Evolutionary conservation across 805 yeast species (phyloP).

Genomic region (Yamadazyma insecticola): DNA sequence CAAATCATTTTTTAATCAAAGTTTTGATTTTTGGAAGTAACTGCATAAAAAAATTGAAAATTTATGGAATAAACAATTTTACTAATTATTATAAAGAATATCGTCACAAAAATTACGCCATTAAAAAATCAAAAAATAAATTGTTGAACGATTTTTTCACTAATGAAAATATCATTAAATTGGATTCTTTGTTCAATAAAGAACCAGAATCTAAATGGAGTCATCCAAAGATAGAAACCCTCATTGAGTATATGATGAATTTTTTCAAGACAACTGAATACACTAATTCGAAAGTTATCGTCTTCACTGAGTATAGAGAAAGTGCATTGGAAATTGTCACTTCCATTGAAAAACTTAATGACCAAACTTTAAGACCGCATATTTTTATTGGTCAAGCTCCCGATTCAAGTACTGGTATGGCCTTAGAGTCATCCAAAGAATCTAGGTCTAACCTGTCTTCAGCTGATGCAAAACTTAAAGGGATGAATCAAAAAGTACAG

Average conservation of each 20-base stretch:
- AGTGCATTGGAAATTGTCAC: conserved; percentile 85
- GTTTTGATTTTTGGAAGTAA: conserved; percentile 70
- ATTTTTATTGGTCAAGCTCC: conserved; percentile 90
- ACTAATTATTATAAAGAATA: conserved; percentile 59
- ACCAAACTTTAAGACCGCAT: conserved; percentile 53
- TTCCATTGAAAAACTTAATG: conserved; percentile 41
- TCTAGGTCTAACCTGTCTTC: conserved; percentile 58
- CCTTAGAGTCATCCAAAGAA: conserved; percentile 20
- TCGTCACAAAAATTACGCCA: conserved; percentile 47
- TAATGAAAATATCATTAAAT: conserved; percentile 29
- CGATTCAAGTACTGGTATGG: conserved; percentile 50
- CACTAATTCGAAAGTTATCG: conserved; percentile 66
- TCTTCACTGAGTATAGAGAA: conserved; percentile 85
- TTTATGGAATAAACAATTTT: conserved; percentile 81
- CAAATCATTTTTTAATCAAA: conserved; percentile 56
- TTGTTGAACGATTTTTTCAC: conserved; percentile 58
- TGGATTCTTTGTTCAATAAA: conserved; percentile 36
- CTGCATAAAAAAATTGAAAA: conserved; percentile 60
- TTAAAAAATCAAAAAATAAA: conserved; percentile 61
- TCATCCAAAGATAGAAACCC: conserved; percentile 70
- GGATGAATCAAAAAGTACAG: conserved; percentile 90
- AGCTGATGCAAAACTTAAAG: conserved; percentile 69
- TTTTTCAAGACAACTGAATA: conserved; percentile 46
- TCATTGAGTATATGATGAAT: conserved; percentile 25
- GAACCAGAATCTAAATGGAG: conserved; percentile 1